Base-by-base conservation (phyloP, 129 eudicot genomes). In the Pittosporum tobira region DNA sequence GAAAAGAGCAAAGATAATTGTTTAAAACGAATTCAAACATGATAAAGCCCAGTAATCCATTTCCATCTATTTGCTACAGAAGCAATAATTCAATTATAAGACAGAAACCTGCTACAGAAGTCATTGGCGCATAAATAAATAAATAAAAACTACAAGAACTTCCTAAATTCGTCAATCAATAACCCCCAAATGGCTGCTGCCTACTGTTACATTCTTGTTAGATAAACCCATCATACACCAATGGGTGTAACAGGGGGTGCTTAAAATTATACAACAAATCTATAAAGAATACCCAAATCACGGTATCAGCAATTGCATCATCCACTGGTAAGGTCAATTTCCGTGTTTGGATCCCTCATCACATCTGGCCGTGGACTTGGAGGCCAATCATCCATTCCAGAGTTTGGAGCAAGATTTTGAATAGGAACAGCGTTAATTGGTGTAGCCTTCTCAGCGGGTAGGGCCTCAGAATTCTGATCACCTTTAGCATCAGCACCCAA, bases 241-340 rank as follows among this genome's bases (percentile, higher is more conserved):
- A 10, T 12, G n/a, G 46, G 4, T 12, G n/a, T n/a, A n/a, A 40
- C 15, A 14, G 14, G n/a, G 46, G 4, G 46, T 1, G n/a, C 3
- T 40, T 40, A 8, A 8, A 38, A 11, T 12, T 75, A 56, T 70
- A 75, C 81, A 84, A 68, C 79, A 75, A 67, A 72, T 81, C 81
- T 74, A 55, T 74, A 79, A 81, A 77, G 64, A 65, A 53, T 53
- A 54, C 43, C 54, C 64, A 38, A 69, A 54, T 66, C 66, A 59
- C 66, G 54, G 42, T 30, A 37, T 44, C 65, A 63, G 48, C 21
- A 28, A 48, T 51, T 19, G 36, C 43, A 31, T 81, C 74, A 81
- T 74, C 90, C 89, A 30, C 77, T 80, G 23, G 80, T 80, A 63
- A 88, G 74, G 75, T 88, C 96, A 51, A 88, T 84, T 64, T 78